These are phyloP conservation scores for Scenedesmus sp. DNA, from an alignment of 163 green algal genomes.

Conservation along the genomic window DNA sequence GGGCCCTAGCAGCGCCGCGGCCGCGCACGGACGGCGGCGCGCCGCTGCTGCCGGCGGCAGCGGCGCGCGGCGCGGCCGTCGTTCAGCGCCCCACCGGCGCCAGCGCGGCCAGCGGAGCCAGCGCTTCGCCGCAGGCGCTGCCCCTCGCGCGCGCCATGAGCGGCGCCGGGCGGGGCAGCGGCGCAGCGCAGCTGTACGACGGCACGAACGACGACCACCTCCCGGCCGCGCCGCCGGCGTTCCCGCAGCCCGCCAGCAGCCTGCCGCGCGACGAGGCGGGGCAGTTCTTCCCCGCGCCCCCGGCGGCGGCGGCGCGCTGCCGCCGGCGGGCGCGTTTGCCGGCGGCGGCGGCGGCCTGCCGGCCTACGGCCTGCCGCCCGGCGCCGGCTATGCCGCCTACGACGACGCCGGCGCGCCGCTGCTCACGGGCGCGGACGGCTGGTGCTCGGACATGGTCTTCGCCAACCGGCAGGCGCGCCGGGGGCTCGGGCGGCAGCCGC, in stretches of 20 bases:
- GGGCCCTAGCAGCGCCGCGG: too few species aligned
- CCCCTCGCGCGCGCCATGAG: too few species aligned
- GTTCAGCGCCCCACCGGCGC: too few species aligned
- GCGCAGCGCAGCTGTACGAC: conserved; percentile 15
- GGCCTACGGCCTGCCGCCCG: background rate
- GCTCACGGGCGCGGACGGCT: conserved; percentile 3
- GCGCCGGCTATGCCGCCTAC: too few species aligned
- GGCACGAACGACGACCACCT: conserved; percentile 15
- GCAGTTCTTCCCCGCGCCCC: background rate
- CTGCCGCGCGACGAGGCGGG: background rate
- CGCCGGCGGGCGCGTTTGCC: background rate
- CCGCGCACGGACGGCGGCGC: too few species aligned
- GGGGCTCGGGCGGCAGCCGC: too few species aligned
- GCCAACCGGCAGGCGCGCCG: conserved; percentile 28
- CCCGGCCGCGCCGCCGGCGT: conserved; percentile 15
- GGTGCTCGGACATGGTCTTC: conserved; percentile 24
- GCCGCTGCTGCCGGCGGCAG: too few species aligned
- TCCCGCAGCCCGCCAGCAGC: conserved; percentile 29
- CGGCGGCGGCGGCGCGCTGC: too few species aligned
- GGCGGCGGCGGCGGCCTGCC: conserved; percentile 20
- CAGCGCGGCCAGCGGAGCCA: too few species aligned
- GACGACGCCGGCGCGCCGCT: background rate
- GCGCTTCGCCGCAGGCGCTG: too few species aligned
- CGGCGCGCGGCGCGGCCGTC: too few species aligned
- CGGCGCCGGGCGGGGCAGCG: too few species aligned